Conservation (phyloP, 352 stramenopile species). For the Lagenidium giganteum region DNA sequence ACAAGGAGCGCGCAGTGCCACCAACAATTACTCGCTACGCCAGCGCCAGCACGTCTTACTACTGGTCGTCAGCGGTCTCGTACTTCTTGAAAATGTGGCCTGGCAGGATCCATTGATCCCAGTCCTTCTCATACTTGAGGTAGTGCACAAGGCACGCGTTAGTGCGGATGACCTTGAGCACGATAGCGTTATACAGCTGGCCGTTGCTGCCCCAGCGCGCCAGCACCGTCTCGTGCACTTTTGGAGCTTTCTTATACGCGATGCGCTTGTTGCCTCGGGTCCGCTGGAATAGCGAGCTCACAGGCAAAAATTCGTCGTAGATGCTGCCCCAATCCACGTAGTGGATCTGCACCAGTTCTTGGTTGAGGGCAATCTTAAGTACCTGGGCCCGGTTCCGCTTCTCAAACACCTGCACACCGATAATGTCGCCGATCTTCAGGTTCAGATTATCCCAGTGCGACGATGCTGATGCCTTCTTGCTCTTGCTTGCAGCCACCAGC, state of each 20-base stretch:
- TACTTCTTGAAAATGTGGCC: conserved; percentile 82
- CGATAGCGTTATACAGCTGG: conserved; percentile 71
- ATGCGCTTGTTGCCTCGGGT: conserved; percentile 38
- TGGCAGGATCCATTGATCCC: conserved; percentile 77
- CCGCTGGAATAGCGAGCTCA: conserved; percentile 56
- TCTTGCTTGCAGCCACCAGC: conserved; percentile 3
- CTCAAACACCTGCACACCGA: conserved; percentile 73
- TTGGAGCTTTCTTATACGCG: conserved; percentile 47
- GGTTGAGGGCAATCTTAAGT: conserved; percentile 55
- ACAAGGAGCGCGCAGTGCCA: no score
- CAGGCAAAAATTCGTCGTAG: conserved; percentile 74
- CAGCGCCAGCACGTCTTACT: not conserved
- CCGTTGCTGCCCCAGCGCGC: conserved; percentile 68
- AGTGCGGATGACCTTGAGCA: conserved; percentile 73
- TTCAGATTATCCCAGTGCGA: conserved; percentile 64
- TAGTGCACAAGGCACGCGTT: conserved; percentile 80
- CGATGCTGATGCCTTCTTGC: conserved; percentile 1
- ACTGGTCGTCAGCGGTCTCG: not conserved
- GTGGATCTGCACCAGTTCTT: conserved; percentile 73
- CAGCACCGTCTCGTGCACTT: conserved; percentile 69
- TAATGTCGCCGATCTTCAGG: conserved; percentile 51
- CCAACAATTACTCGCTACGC: no score
- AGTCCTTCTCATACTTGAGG: conserved; percentile 81
- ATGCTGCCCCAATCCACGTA: conserved; percentile 80
- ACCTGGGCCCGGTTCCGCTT: conserved; percentile 67